phyloP scores from a whole-genome alignment of 768 basidiomycete species.

The Leccinellum albellum region DNA sequence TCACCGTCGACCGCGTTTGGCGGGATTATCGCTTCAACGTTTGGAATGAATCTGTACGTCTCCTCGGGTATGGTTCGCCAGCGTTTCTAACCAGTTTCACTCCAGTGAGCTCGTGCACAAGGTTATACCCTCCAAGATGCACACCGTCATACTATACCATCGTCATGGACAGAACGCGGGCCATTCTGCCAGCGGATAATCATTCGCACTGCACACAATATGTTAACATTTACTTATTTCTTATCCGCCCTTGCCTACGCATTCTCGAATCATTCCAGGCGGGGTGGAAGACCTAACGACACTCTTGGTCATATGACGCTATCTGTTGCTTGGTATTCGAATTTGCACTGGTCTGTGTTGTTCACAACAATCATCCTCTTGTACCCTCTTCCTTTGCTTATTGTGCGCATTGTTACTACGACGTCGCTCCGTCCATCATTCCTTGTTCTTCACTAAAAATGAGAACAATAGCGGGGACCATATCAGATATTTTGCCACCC shows the following conservation, averaged over 20 bases:
- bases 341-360: constrained; percentile 9
- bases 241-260: constrained; percentile 16
- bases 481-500: not conserved
- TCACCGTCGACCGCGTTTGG: constrained; percentile 65
- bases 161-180: constrained; percentile 25
- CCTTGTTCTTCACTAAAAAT: constrained; percentile 2
- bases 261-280: constrained; percentile 9
- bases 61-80: not conserved
- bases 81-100: constrained; percentile 7
- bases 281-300: constrained; percentile 10
- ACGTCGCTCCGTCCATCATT: not conserved
- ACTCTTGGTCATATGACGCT: constrained; percentile 30
- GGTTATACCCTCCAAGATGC: constrained; percentile 25
- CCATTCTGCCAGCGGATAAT: constrained; percentile 29
- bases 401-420: constrained; percentile 14
- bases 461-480: constrained; percentile 9
- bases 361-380: constrained; percentile 9
- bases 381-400: constrained; percentile 9
- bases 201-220: constrained; percentile 27
- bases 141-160: constrained; percentile 27
- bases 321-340: constrained; percentile 18
- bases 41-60: constrained; percentile 49
- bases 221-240: constrained; percentile 27
- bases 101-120: constrained; percentile 19
- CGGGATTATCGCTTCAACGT: constrained; percentile 62